Conservation (phyloP, 768 basidiomycete genomes). For the Trametes cubensis region DNA sequence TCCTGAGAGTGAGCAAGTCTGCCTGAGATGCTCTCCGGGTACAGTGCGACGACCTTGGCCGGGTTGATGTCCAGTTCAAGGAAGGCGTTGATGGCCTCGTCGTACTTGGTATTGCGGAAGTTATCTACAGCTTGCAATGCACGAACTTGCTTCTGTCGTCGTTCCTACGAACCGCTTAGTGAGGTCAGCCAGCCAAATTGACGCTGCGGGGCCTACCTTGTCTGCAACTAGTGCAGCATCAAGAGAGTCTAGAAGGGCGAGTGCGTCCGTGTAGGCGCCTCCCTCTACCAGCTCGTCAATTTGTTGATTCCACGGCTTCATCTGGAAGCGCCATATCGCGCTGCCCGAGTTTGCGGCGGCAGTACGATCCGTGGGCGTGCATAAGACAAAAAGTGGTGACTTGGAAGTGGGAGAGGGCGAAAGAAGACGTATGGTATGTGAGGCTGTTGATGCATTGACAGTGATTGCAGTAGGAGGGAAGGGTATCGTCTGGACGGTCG, state of each 20-base stretch:
- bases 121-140: conserved; percentile 78
- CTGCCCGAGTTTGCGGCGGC: conserved; percentile 70
- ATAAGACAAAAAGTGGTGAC: conserved; percentile 62
- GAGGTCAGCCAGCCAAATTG: not conserved
- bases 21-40: conserved; percentile 80
- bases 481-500: conserved; percentile 59
- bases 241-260: conserved; percentile 74
- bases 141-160: conserved; percentile 60
- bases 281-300: conserved; percentile 78
- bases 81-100: conserved; percentile 83
- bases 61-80: conserved; percentile 89
- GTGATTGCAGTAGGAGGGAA: conserved; percentile 56
- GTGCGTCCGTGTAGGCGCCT: conserved; percentile 75
- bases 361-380: conserved; percentile 74
- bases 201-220: conserved; percentile 48
- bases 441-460: conserved; percentile 22
- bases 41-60: conserved; percentile 89
- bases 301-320: conserved; percentile 78
- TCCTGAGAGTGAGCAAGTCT: conserved; percentile 69
- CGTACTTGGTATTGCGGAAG: conserved; percentile 70
- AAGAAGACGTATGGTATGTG: conserved; percentile 61
- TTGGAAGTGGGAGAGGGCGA: conserved; percentile 55
- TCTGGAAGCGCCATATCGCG: conserved; percentile 72
- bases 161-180: conserved; percentile 43
- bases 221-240: conserved; percentile 62